Evolutionary conservation across 2,329 filamentous ascomycete species (phyloP), one percentile per base, ranked within the genome.

Genomic region (Colletotrichum nymphaeae): DNA sequence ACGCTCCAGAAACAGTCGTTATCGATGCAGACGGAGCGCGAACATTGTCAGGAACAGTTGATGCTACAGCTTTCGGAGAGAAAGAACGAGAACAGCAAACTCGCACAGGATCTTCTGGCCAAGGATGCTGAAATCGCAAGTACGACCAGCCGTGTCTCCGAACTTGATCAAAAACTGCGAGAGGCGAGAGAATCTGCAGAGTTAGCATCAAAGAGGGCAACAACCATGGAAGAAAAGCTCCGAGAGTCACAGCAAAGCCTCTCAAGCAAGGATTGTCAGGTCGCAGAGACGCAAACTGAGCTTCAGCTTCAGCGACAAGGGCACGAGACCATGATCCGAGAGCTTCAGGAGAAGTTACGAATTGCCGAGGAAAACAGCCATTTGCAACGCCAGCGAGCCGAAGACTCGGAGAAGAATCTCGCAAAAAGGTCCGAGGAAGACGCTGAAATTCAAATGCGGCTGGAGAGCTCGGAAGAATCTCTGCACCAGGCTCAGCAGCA

Each of bases 61-160:
- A 55, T 70, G 19, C 46, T 57, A 46, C 46, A 42, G 14, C 64
- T 75, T 11, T 71, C 75, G 7, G 63, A 74, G 35, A 76, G 68
- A 26, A 72, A 59, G 12, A 53, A 65, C 3, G 42, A 57, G 59
- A 63, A 16, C 42, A 14, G 64, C 24, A 49, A 52, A 63, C 35
- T 75, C 68, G 30, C 49, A 52, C 58, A 74, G 12, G 24, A 32
- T 28, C 60, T 73, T 3, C 28, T 66, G 1, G 28, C 62, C 4
- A 73, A 62, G 46, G 49, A 71, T 22, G 24, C 5, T 3, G 67
- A 71, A n/a, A 14, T 58, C 2, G 32, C 22, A 4, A 11, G 32
- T n/a, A 35, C 62, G 26, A 49, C 28, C 8, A 52, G 62, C 16
- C 30, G 60, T 14, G 67, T 73, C 26, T 19, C 22, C 1, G 62